A percentile compares a stretch with the other conserved stretches of the same genome.
Conservation (phyloP, 768 basidiomycete genomes). For the Wakefieldia striispora region DNA sequence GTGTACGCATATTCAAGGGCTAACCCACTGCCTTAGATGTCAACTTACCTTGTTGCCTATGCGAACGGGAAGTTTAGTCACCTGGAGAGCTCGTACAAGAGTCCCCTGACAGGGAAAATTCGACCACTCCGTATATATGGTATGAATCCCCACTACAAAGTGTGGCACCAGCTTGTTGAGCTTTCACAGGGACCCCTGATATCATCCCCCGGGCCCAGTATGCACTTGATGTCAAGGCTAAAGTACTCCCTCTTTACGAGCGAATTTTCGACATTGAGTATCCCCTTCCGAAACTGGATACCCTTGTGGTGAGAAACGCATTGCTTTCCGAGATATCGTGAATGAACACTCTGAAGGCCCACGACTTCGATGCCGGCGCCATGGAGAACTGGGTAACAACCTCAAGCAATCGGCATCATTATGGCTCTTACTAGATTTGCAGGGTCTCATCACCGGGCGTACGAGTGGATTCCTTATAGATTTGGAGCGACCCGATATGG, state of each 20-base stretch:
- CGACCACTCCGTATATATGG: conserved; percentile 86
- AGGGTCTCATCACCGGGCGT: conserved; percentile 87
- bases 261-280: conserved; percentile 89
- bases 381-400: conserved; percentile 85
- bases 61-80: conserved; percentile 79
- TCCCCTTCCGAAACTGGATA: conserved; percentile 93
- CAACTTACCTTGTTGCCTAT: conserved; percentile 84
- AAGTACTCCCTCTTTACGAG: conserved; percentile 87
- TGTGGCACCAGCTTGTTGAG: not conserved
- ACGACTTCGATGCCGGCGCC: conserved; percentile 87
- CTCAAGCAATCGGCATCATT: not conserved
- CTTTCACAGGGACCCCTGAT: conserved; percentile 66
- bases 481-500: conserved; percentile 66
- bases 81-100: conserved; percentile 72
- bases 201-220: conserved; percentile 82
- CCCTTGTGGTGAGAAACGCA: conserved; percentile 61
- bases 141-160: conserved; percentile 28
- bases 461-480: conserved; percentile 81
- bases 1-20: not conserved
- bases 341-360: conserved; percentile 43
- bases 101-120: conserved; percentile 75
- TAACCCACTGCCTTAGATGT: conserved; percentile 47
- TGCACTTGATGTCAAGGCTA: conserved; percentile 82
- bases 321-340: not conserved
- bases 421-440: conserved; percentile 3